Conservation (phyloP, 352 stramenopile genomes). For the Phytophthora megakarya region DNA sequence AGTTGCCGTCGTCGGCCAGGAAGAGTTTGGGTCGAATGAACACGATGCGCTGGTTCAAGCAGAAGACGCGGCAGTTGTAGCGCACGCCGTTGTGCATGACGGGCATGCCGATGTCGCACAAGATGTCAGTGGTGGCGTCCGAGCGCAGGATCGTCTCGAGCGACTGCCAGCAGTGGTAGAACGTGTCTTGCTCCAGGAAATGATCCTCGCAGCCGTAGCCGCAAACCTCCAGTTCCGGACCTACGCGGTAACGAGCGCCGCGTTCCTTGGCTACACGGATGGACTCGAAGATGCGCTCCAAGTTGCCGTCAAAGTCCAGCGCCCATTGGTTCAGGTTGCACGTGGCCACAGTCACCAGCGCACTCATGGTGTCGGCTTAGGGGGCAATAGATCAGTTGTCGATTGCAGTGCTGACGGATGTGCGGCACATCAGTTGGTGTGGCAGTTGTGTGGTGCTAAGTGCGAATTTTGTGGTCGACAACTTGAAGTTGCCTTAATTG, state of each 20-base stretch:
- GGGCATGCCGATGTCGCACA: constrained; percentile 99
- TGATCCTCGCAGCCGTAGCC: constrained; percentile 99
- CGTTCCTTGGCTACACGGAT: constrained; percentile 88
- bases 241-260: constrained; percentile 92
- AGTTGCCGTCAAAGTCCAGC: constrained; percentile 98
- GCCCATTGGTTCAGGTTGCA: constrained; percentile 99
- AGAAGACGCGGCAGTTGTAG: constrained; percentile 98
- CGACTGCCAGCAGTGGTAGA: constrained; percentile 97
- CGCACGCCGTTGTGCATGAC: constrained; percentile 94
- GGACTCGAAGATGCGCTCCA: constrained; percentile 91
- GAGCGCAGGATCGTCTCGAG: constrained; percentile 86
- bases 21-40: constrained; percentile 95
- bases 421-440: constrained; percentile 9
- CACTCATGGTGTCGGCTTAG: constrained; percentile 55
- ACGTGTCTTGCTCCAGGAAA: constrained; percentile 98
- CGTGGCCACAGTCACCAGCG: constrained; percentile 94
- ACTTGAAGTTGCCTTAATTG: constrained; percentile 21
- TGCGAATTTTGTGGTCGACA: constrained; percentile 23
- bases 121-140: constrained; percentile 92
- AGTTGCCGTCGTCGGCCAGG: constrained; percentile 98
- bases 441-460: background rate
- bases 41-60: constrained; percentile 93
- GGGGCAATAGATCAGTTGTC: background rate
- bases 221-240: constrained; percentile 97
- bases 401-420: constrained; percentile 6